These are phyloP conservation scores for Fusarium subtropicale DNA, from an alignment of 2,329 filamentous ascomycete species.

Conservation along the genomic window DNA sequence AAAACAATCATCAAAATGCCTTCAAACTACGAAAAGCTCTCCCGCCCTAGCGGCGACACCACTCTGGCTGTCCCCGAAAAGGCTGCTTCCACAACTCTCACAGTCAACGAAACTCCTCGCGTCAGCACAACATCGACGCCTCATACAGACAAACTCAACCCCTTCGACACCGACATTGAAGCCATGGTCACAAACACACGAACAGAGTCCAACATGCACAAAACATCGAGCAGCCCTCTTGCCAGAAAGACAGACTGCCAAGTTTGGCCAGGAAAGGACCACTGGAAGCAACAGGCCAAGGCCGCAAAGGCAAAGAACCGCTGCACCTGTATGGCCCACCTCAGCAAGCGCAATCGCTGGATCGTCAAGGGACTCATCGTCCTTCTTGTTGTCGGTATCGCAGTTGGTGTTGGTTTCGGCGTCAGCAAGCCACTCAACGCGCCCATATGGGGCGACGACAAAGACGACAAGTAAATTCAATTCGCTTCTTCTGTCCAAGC, in stretches of 20 bases:
- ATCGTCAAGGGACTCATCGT: constrained; percentile 58
- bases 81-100: constrained; percentile 45
- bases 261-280: constrained; percentile 70
- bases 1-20: constrained; percentile 39
- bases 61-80: constrained; percentile 48
- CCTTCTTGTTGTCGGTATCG: constrained; percentile 64
- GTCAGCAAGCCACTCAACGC: constrained; percentile 71
- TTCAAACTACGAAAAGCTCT: constrained; percentile 46
- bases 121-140: constrained; percentile 59
- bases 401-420: constrained; percentile 68
- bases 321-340: constrained; percentile 64
- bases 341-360: constrained; percentile 68
- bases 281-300: constrained; percentile 71
- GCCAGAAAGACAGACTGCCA: constrained; percentile 60
- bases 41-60: constrained; percentile 42
- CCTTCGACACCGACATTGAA: constrained; percentile 70
- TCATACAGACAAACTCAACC: constrained; percentile 58
- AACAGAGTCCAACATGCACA: constrained; percentile 50
- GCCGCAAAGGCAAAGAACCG: constrained; percentile 63
- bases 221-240: constrained; percentile 43
- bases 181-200: constrained; percentile 57
- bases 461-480: constrained; percentile 36
- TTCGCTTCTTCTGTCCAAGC: constrained; percentile 13
- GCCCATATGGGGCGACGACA: constrained; percentile 64
- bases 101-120: constrained; percentile 43